Evolutionary conservation across 768 basidiomycete species (phyloP).

Genomic region (Termitomyces bulborhizus): DNA sequence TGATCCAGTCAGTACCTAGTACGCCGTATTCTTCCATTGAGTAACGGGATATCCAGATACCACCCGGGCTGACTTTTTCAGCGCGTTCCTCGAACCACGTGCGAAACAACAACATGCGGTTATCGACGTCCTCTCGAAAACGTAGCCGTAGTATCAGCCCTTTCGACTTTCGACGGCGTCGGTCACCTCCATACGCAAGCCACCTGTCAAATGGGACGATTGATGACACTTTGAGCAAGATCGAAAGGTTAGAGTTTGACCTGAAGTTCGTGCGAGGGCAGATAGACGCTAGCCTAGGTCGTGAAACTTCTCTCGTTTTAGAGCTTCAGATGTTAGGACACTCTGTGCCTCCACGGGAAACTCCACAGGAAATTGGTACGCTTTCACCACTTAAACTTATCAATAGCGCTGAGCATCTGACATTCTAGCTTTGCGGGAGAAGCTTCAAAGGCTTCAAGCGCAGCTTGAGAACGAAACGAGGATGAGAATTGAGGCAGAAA

Average conservation of each 20-base stretch:
- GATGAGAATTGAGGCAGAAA: slow-evolving; percentile 36
- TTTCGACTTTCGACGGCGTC: background rate
- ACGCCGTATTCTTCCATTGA: background rate
- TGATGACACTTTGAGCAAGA: background rate
- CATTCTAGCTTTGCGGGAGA: slow-evolving; percentile 18
- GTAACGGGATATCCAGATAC: background rate
- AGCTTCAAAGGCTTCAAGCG: slow-evolving; percentile 22
- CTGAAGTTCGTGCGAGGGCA: slow-evolving; percentile 21
- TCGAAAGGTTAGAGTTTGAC: slow-evolving; percentile 19
- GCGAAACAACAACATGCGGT: background rate
- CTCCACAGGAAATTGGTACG: slow-evolving; percentile 8
- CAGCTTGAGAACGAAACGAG: slow-evolving; percentile 31
- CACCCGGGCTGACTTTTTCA: slow-evolving; percentile 7
- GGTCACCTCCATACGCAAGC: background rate
- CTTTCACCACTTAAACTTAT: background rate
- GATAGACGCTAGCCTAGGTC: slow-evolving; percentile 17
- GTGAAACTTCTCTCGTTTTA: slow-evolving; percentile 20
- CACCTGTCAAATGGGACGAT: background rate
- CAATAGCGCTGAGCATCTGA: background rate
- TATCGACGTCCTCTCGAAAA: slow-evolving; percentile 1
- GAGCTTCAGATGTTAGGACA: slow-evolving; percentile 18
- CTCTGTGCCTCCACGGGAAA: background rate
- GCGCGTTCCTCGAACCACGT: background rate
- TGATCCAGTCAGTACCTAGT: background rate
- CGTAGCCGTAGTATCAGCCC: slow-evolving; percentile 9